Conservation (phyloP, 345 rosid species). For the Populus pruinosa region DNA sequence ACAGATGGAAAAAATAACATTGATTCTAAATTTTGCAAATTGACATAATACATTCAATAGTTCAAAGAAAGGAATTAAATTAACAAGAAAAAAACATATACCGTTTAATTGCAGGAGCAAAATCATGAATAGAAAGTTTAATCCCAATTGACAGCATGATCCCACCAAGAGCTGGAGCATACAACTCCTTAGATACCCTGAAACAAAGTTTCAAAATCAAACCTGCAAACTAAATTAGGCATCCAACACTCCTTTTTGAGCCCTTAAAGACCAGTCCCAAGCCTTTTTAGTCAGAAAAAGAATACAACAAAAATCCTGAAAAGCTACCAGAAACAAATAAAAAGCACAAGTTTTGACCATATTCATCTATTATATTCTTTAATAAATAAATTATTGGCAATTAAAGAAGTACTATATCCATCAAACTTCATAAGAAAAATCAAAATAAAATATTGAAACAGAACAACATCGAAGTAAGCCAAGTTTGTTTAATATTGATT, state of each 20-base stretch:
- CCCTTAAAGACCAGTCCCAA: slow-evolving; percentile 14
- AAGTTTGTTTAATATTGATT: neutral
- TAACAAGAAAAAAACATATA: slow-evolving; percentile 14
- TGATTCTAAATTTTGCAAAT: slow-evolving; percentile 4
- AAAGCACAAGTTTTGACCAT: neutral
- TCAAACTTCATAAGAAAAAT: neutral
- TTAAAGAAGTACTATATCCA: too few relatives aligned
- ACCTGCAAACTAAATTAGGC: neutral
- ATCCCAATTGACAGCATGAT: slow-evolving; percentile 94
- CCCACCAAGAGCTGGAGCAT: slow-evolving; percentile 98
- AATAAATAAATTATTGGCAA: neutral
- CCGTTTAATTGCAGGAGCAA: slow-evolving; percentile 87
- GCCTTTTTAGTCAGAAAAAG: neutral
- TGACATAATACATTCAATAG: neutral
- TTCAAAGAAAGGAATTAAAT: neutral
- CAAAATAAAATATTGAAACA: neutral
- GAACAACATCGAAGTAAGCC: neutral
- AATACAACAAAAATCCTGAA: neutral
- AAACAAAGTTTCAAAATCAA: slow-evolving; percentile 12
- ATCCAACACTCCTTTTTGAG: slow-evolving; percentile 5
- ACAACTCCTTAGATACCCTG: slow-evolving; percentile 92
- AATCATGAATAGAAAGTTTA: slow-evolving; percentile 73
- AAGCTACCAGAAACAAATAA: neutral
- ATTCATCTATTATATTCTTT: neutral
- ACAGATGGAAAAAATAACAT: slow-evolving; percentile 14